phyloP scores from a whole-genome alignment of 1,284 basidiomycete species.

The Sanghuangporus baumii region DNA sequence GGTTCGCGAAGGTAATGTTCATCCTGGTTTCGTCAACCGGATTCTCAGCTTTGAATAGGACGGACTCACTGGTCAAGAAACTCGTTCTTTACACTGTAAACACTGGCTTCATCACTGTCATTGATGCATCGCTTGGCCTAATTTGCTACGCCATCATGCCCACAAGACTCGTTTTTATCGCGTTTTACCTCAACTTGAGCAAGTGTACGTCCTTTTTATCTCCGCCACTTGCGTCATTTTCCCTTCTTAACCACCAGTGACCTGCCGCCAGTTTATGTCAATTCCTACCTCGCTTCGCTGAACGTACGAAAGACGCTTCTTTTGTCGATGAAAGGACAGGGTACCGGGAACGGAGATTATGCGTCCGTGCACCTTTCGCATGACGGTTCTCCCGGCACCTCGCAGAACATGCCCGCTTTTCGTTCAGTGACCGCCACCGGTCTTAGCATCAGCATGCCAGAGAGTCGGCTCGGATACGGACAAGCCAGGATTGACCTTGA shows the following conservation, averaged over 20 bases:
- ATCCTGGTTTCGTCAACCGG: neutral
- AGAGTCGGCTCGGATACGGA: neutral
- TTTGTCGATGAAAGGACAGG: neutral
- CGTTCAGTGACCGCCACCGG: neutral
- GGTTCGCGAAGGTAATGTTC: constrained; percentile 30
- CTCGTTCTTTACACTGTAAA: constrained; percentile 35
- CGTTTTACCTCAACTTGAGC: constrained; percentile 33
- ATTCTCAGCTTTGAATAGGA: constrained; percentile 22
- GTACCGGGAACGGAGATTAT: neutral
- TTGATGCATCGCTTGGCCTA: neutral
- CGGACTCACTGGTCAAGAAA: constrained; percentile 32
- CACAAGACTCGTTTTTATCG: constrained; percentile 33
- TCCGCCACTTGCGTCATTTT: neutral
- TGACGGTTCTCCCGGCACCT: neutral
- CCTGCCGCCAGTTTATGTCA: constrained; percentile 31
- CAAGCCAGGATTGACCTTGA: neutral
- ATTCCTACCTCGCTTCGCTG: constrained; percentile 34
- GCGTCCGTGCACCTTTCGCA: neutral
- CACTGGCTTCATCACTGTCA: constrained; percentile 25
- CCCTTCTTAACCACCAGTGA: neutral
- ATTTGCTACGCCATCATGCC: constrained; percentile 31
- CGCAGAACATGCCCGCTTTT: constrained; percentile 9
- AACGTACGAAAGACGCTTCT: constrained; percentile 31
- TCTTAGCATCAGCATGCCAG: neutral
- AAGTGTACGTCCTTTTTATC: constrained; percentile 27